Base-by-base conservation (phyloP, 2,329 filamentous ascomycete species). In the Ustilaginoidea virens region DNA sequence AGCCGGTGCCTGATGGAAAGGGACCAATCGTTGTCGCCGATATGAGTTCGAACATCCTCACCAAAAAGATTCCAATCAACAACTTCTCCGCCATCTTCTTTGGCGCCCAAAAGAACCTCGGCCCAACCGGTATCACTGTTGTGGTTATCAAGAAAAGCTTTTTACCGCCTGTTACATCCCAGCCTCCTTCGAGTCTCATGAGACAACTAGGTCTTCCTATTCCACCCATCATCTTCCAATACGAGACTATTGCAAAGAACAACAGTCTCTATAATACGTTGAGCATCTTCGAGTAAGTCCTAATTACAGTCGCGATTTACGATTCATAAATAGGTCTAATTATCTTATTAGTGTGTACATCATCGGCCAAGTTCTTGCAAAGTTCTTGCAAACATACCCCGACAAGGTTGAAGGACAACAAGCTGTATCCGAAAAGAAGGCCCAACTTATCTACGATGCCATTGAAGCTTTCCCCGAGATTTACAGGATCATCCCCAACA, bases 231-330 rank as follows among this genome's bases (percentile, higher is more conserved):
- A 69, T 94, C 24, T 60, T 96, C 27, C 71, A 81, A 38, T 96
- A 87, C 47, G 76, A 83, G 36, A 83, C 71, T 0, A 78, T 90
- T 39, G 77, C 80, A 23, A 92, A 92, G 63, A 92, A 92, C 59
- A 90, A 92, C 60, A 90, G 80, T 42, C 66, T 96, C 17, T 96
- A 96, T 61, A 96, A 96, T 56, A 96, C 87, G 0, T 61, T 96
- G 8, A 86, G 82, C 45, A 92, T 96, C 45, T 93, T 96, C 45
- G 86, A 72, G 69, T 73, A 51, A 46, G 66, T 55, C 4, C 1
- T 19, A 2, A n/a, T 16, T 14, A 9, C 4, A n/a, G 12, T 17
- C 10, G 10, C 10, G 5, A 5, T 29, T 6, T 15, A 2, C 1
- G 11, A 9, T 23, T 17, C 1, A 7, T 6, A 14, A 14, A 4